Base-by-base conservation (phyloP, 2,329 filamentous ascomycete genomes). In the Meredithiella fracta region DNA sequence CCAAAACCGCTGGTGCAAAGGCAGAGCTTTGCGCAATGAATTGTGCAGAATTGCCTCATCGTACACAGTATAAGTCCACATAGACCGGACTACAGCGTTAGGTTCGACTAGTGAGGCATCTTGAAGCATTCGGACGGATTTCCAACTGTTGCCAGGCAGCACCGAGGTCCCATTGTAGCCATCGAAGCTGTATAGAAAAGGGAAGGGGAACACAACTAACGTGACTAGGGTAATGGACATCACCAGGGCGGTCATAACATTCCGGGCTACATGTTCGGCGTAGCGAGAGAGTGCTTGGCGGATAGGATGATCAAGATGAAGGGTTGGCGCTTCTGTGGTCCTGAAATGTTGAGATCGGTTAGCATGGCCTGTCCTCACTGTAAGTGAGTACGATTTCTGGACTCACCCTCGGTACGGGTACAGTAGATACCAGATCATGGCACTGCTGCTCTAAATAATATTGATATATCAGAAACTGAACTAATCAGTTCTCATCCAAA, bases 1-100 rank as follows among this genome's bases (percentile, higher is more conserved):
- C 83, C 11, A 90, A 72, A 91, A 71, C 57, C 75, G 73, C 63
- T 87, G 74, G 65, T 91, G 86, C 52, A 91, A 73, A 60, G 80
- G 73, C 50, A 91, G 70, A 7, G 84, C 84, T 47, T 78, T 75
- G 31, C 77, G 70, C 47, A 91, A 70, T 9, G 90, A 75, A 5
- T 80, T 71, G 53, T 73, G 73, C 52, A 85, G 73, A 37, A 91
- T 72, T 9, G 85, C 86, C 63, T 81, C 75, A 82, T 90, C 90
- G 64, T 89, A 89, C 65, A 78, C 83, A 60, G 84, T 85, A 64
- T 90, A 85, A 15, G 91, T 76, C 86, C 86, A 91, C 56, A 87
- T 77, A 57, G 86, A 86, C 61, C 85, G 83, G 79, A 91, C 85
- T 56, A 85, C 79, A n/a, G 91, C 80, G 65, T 91, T 85, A 3